Percentiles rank a stretch among this genome's conserved stretches.
Conservation (phyloP, 768 basidiomycete species). For the Erythrobasidium yunnanense region DNA sequence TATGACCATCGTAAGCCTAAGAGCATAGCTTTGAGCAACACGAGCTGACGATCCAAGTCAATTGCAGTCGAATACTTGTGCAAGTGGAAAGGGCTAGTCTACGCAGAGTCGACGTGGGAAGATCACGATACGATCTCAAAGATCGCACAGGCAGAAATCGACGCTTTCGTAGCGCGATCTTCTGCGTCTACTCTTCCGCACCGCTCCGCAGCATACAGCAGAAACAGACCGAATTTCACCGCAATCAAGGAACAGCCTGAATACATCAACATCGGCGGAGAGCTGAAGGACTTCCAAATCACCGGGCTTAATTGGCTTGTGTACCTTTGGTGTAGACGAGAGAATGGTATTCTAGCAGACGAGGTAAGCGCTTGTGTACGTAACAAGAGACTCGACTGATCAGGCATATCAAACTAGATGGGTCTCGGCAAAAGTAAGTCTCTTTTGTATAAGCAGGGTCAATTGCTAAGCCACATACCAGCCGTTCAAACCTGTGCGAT, state of each 20-base stretch:
- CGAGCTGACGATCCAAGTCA: constrained; percentile 45
- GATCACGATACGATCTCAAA: constrained; percentile 57
- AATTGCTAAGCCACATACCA: not conserved
- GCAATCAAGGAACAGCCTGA: constrained; percentile 80
- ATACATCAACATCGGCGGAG: constrained; percentile 65
- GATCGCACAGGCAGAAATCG: constrained; percentile 66
- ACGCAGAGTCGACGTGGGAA: constrained; percentile 96
- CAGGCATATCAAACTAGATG: constrained; percentile 51
- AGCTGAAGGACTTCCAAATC: constrained; percentile 93
- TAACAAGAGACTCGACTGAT: not conserved
- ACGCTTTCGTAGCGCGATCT: constrained; percentile 65
- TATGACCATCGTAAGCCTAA: constrained; percentile 35
- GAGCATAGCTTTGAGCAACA: not conserved
- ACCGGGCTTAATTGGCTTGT: constrained; percentile 98
- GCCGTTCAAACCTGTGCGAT: constrained; percentile 89
- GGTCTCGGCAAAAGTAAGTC: constrained; percentile 71
- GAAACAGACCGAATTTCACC: constrained; percentile 63
- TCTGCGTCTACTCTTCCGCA: constrained; percentile 70
- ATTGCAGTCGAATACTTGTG: constrained; percentile 68
- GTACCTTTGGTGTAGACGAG: constrained; percentile 84
- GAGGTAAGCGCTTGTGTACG: constrained; percentile 46
- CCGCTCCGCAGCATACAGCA: constrained; percentile 61
- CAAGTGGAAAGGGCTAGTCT: constrained; percentile 91
- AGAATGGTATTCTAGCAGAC: constrained; percentile 94
- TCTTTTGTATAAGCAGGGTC: not conserved